Evolutionary conservation across 208 protist species (phyloP).

Genomic region (Willaertia magna): DNA sequence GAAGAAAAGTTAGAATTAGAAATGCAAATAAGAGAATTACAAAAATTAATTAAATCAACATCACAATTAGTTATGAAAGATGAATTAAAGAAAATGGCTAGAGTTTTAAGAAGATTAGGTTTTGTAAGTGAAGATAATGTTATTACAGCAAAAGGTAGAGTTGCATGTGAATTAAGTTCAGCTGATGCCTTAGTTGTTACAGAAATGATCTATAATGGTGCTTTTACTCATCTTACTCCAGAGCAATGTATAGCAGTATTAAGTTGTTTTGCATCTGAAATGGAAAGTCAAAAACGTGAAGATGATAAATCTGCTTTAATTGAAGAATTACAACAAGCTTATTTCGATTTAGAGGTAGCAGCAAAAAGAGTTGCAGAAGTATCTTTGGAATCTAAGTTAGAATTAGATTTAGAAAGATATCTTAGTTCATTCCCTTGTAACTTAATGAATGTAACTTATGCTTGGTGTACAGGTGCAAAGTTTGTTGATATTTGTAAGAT

Average conservation of each 20-base stretch:
- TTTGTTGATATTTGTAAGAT: constrained; percentile 91
- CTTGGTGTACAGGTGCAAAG: constrained; percentile 89
- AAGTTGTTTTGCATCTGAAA: constrained; percentile 87
- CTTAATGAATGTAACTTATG: constrained; percentile 87
- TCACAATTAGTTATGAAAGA: constrained; percentile 48
- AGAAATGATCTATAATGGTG: constrained; percentile 92
- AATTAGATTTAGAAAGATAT: constrained; percentile 70
- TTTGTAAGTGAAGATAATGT: constrained; percentile 90
- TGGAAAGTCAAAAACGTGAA: constrained; percentile 58
- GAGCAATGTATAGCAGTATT: constrained; percentile 85
- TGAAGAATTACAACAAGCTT: constrained; percentile 48
- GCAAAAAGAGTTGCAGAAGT: constrained; percentile 74
- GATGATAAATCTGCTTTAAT: constrained; percentile 41
- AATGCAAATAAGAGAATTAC: constrained; percentile 2
- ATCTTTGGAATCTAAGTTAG: constrained; percentile 72
- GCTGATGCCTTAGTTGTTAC: constrained; percentile 94
- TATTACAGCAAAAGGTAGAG: constrained; percentile 88
- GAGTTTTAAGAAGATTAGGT: constrained; percentile 83
- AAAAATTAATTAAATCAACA: constrained; percentile 24
- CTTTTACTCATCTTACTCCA: constrained; percentile 89
- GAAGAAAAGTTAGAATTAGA: neutral
- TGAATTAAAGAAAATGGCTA: constrained; percentile 85
- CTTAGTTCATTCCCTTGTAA: constrained; percentile 78
- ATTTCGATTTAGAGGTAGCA: constrained; percentile 44
- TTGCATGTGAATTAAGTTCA: constrained; percentile 94